Conservation (phyloP, 2,329 filamentous ascomycete genomes). For the Trichoderma citrinoviride region DNA sequence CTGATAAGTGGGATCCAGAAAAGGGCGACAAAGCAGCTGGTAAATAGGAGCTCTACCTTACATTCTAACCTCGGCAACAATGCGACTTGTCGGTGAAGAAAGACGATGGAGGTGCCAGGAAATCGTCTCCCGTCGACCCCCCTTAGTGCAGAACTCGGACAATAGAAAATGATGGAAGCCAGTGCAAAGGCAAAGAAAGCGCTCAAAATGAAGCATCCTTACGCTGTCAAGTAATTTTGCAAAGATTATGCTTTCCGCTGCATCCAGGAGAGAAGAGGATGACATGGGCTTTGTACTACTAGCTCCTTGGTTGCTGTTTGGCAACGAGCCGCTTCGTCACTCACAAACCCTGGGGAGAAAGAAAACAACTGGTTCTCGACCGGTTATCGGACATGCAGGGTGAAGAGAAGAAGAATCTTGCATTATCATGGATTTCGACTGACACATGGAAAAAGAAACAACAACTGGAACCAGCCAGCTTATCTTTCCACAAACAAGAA, state of each 20-base stretch:
- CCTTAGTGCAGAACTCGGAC: too few relatives aligned
- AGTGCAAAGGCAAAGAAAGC: not conserved
- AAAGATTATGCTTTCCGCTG: conserved; percentile 10
- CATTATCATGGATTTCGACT: conserved; percentile 1
- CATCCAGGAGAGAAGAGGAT: not conserved
- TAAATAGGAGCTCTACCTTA: too few relatives aligned
- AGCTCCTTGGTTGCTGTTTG: not conserved
- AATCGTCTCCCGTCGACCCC: too few relatives aligned
- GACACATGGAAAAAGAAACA: not conserved
- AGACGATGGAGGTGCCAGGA: not conserved
- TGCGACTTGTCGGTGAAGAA: not conserved
- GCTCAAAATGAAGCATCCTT: not conserved
- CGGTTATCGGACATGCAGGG: conserved; percentile 10
- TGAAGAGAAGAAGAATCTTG: not conserved
- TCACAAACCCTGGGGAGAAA: not conserved
- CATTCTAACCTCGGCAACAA: not conserved
- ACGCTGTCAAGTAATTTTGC: not conserved
- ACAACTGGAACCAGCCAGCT: not conserved
- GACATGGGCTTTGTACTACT: not conserved
- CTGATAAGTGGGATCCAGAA: not conserved
- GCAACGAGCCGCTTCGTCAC: not conserved
- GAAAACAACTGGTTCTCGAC: not conserved
- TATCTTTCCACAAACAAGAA: not conserved
- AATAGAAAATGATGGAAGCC: too few relatives aligned
- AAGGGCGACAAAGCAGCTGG: not conserved